Conservation (phyloP, 108 stramenopile genomes). For the Schizochytrium sp. region DNA sequence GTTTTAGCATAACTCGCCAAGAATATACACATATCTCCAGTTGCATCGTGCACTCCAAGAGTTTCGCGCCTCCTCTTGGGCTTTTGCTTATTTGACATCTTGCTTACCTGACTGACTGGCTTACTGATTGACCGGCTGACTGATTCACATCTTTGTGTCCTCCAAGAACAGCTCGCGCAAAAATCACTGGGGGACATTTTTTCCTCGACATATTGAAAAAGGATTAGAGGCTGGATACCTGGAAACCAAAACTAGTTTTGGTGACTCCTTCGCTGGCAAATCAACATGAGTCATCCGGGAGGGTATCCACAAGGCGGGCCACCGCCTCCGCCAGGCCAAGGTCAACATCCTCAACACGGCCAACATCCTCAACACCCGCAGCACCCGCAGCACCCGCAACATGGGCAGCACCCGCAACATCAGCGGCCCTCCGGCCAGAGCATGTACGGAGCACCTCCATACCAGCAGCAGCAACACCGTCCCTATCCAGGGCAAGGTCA, state of each 20-base stretch:
- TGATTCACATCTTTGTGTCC: too few species aligned
- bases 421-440: constrained; percentile 16
- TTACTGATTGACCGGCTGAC: too few species aligned
- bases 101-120: too few species aligned
- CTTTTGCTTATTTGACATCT: too few species aligned
- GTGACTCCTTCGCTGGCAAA: background rate
- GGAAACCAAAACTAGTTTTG: background rate
- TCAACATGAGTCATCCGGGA: constrained; percentile 82
- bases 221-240: too few species aligned
- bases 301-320: constrained; percentile 89
- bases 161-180: too few species aligned
- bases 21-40: too few species aligned
- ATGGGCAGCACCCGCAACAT: constrained; percentile 16
- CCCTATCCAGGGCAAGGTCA: constrained; percentile 19
- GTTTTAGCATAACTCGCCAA: too few species aligned
- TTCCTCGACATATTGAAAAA: too few species aligned
- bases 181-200: too few species aligned
- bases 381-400: background rate
- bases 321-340: constrained; percentile 93
- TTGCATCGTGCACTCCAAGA: too few species aligned
- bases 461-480: constrained; percentile 39
- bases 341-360: background rate
- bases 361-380: constrained; percentile 43
- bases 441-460: constrained; percentile 30
- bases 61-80: too few species aligned